A percentile compares a stretch with the other conserved stretches of the same genome.
Evolutionary conservation across 2,329 filamentous ascomycete genomes (phyloP).

Genomic region (Penicillium sp.): DNA sequence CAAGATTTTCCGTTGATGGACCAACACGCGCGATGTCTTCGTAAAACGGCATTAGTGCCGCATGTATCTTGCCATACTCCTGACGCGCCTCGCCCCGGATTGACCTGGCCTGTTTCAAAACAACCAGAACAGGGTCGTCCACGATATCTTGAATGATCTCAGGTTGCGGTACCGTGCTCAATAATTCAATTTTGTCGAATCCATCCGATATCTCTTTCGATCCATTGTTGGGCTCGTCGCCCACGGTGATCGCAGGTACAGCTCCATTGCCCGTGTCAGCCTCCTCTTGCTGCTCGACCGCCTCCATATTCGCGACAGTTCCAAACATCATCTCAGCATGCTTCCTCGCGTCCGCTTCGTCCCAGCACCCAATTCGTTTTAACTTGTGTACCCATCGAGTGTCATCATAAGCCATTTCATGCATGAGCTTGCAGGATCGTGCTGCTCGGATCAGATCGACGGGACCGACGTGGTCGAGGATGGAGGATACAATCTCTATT

Average conservation of each 20-base stretch:
- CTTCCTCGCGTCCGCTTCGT: conserved; percentile 77
- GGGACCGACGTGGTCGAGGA: conserved; percentile 85
- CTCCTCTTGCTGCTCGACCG: conserved; percentile 28
- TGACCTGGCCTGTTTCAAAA: conserved; percentile 69
- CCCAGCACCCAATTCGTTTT: conserved; percentile 85
- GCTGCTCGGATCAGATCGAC: conserved; percentile 82
- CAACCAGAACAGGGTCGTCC: conserved; percentile 61
- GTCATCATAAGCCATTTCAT: conserved; percentile 99
- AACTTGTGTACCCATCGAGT: conserved; percentile 87
- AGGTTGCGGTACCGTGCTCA: conserved; percentile 33
- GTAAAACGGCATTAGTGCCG: conserved; percentile 84
- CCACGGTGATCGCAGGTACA: conserved; percentile 16
- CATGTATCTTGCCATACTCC: conserved; percentile 88
- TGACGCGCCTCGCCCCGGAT: conserved; percentile 79
- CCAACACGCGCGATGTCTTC: conserved; percentile 70
- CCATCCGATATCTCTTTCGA: conserved; percentile 57
- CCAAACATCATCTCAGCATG: conserved; percentile 67
- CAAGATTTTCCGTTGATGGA: conserved; percentile 68
- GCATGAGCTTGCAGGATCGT: conserved; percentile 76
- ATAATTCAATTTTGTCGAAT: conserved; percentile 71
- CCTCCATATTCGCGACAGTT: conserved; percentile 29
- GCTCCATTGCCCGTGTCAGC: conserved; percentile 16
- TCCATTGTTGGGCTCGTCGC: conserved; percentile 18
- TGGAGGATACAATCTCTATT: conserved; percentile 77
- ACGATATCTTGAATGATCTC: conserved; percentile 47